These are phyloP conservation scores for Colletotrichum sp. DNA, from an alignment of 2,329 filamentous ascomycete species.

Conservation along the genomic window DNA sequence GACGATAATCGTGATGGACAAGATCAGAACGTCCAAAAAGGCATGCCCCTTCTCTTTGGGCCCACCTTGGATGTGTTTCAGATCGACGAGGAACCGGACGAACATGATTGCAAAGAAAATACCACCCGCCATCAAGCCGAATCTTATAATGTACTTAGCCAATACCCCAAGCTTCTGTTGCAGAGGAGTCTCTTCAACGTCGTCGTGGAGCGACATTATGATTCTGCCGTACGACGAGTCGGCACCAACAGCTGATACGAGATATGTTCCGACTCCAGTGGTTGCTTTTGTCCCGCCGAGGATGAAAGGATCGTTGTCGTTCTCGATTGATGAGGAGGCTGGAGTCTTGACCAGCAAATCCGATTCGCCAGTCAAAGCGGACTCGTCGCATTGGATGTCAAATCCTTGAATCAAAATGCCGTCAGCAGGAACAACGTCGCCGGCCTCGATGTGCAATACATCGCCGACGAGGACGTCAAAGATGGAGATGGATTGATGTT, in stretches of 20 bases:
- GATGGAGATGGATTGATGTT: constrained; percentile 57
- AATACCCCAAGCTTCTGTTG: not conserved
- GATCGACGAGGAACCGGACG: too few species aligned
- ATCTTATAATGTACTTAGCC: not conserved
- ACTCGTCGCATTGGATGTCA: constrained; percentile 69
- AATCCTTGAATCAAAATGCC: constrained; percentile 68
- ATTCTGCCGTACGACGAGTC: not conserved
- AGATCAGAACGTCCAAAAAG: too few species aligned
- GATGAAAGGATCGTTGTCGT: constrained; percentile 62
- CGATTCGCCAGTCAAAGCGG: constrained; percentile 75
- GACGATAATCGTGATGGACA: too few species aligned
- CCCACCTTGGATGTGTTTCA: too few species aligned
- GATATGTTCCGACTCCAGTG: not conserved
- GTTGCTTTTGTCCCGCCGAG: constrained; percentile 49
- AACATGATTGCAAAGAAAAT: not conserved
- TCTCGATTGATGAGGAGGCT: constrained; percentile 47
- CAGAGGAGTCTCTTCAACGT: not conserved
- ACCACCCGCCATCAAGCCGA: not conserved
- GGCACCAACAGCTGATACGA: not conserved
- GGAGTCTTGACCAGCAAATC: constrained; percentile 71
- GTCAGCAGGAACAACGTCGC: constrained; percentile 73
- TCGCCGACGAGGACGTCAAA: constrained; percentile 66
- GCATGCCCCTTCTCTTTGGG: too few species aligned
- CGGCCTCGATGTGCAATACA: constrained; percentile 64
- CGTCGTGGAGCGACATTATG: not conserved